Evolutionary conservation across 2,329 filamentous ascomycete genomes (phyloP).

Genomic region (Aureobasidium sp.): DNA sequence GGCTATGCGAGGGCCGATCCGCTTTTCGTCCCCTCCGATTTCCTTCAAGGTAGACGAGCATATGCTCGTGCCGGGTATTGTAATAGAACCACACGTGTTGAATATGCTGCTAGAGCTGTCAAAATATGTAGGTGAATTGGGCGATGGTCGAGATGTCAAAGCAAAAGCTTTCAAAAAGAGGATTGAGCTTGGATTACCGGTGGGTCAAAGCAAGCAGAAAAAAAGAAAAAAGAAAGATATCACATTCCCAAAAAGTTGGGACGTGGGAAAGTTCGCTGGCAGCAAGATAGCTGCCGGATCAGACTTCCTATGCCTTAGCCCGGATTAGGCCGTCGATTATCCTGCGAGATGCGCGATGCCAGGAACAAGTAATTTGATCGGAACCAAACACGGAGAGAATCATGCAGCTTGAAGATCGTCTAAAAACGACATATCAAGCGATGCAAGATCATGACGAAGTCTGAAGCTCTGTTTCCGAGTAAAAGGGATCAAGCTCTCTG

Average conservation of each 20-base stretch:
- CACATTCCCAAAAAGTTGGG: conserved; percentile 9
- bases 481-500: conserved; percentile 4
- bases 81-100: neutral
- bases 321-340: conserved; percentile 10
- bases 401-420: conserved; percentile 16
- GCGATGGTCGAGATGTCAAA: no score
- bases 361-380: conserved; percentile 17
- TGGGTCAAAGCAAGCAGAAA: neutral
- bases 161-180: no score
- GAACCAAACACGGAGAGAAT: conserved; percentile 6
- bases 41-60: conserved; percentile 2
- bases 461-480: conserved; percentile 3
- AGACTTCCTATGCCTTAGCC: conserved; percentile 8
- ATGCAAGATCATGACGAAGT: conserved; percentile 10
- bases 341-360: conserved; percentile 16
- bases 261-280: conserved; percentile 7
- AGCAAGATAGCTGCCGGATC: conserved; percentile 14
- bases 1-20: conserved; percentile 13
- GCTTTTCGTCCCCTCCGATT: conserved; percentile 9
- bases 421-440: conserved; percentile 11
- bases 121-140: neutral
- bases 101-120: neutral
- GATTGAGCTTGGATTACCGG: neutral
- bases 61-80: neutral
- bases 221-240: conserved; percentile 3